Conservation (phyloP, 2,329 filamentous ascomycete species). For the Xylariomycetidae sp. region DNA sequence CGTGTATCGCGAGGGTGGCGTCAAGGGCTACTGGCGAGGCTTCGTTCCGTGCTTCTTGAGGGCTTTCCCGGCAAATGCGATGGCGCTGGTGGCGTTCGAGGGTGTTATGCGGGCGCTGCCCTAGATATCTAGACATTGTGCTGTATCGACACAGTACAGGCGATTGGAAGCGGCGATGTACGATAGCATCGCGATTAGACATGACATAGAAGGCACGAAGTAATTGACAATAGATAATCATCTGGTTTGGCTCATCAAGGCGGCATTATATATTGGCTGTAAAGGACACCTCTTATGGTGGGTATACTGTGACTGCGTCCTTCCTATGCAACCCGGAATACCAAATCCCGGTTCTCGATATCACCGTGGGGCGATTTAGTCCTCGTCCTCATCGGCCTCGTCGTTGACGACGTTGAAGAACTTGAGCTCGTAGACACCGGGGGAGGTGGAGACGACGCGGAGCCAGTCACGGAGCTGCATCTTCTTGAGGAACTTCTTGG, state of each 20-base stretch:
- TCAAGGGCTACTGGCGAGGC: constrained; percentile 82
- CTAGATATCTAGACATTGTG: constrained; percentile 6
- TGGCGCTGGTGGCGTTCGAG: constrained; percentile 90
- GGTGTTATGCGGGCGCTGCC: constrained; percentile 71
- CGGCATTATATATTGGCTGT: too few species aligned
- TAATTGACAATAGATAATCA: too few species aligned
- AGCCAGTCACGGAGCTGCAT: constrained; percentile 99
- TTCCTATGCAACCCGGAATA: too few species aligned
- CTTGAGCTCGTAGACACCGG: constrained; percentile 98
- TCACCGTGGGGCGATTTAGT: constrained; percentile 60
- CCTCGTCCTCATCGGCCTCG: constrained; percentile 95
- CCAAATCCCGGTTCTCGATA: too few species aligned
- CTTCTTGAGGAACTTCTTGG: constrained; percentile 99
- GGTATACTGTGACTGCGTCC: too few species aligned
- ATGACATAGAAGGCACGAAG: too few species aligned
- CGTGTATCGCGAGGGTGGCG: constrained; percentile 71
- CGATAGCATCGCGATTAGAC: too few species aligned
- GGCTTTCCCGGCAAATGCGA: constrained; percentile 92
- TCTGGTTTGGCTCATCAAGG: too few species aligned
- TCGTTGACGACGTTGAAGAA: constrained; percentile 99
- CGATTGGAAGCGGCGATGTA: too few species aligned
- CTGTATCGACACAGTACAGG: too few species aligned
- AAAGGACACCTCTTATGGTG: too few species aligned
- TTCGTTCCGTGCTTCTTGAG: constrained; percentile 90
- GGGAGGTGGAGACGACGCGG: constrained; percentile 94